phyloP scores from a whole-genome alignment of 2,329 filamentous ascomycete genomes.

The Parascedosporium putredinis region DNA sequence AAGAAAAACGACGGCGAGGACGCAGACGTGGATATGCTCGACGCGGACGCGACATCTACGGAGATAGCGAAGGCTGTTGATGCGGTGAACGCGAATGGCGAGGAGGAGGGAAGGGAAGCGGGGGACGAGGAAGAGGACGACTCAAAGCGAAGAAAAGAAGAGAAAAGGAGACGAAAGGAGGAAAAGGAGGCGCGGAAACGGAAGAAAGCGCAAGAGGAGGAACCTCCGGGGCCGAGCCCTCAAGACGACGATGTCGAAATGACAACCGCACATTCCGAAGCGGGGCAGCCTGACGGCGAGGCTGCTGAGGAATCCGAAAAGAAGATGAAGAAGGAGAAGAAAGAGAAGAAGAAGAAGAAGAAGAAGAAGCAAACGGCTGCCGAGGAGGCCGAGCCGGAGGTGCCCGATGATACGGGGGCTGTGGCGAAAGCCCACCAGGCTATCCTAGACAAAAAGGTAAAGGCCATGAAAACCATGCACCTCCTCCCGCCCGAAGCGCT shows the following conservation, averaged over 20 bases:
- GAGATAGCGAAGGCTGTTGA: conserved; percentile 14
- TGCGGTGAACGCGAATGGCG: conserved; percentile 11
- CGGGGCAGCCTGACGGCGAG: too few relatives aligned
- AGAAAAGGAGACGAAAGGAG: conserved; percentile 11
- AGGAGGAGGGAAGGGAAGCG: conserved; percentile 7
- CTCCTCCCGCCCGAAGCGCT: conserved; percentile 28
- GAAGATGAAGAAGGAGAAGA: conserved; percentile 12
- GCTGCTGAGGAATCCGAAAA: conserved; percentile 4
- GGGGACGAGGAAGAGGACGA: conserved; percentile 13
- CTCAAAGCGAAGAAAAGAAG: conserved; percentile 8
- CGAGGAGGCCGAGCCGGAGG: conserved; percentile 13
- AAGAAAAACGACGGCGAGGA: conserved; percentile 14
- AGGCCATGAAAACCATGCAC: conserved; percentile 32
- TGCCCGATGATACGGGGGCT: conserved; percentile 19
- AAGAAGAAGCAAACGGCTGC: conserved; percentile 21
- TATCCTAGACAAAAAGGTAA: conserved; percentile 44
- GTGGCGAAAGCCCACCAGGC: conserved; percentile 30
- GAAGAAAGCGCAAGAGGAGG: neutral
- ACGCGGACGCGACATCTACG: conserved; percentile 11
- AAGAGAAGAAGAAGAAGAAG: conserved; percentile 18
- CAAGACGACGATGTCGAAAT: conserved; percentile 3
- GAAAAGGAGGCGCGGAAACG: conserved; percentile 9
- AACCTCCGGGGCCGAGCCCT: neutral
- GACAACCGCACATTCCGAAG: neutral
- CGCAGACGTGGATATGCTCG: neutral